Conservation (phyloP, 1,284 basidiomycete genomes). For the Gomphus sp. region DNA sequence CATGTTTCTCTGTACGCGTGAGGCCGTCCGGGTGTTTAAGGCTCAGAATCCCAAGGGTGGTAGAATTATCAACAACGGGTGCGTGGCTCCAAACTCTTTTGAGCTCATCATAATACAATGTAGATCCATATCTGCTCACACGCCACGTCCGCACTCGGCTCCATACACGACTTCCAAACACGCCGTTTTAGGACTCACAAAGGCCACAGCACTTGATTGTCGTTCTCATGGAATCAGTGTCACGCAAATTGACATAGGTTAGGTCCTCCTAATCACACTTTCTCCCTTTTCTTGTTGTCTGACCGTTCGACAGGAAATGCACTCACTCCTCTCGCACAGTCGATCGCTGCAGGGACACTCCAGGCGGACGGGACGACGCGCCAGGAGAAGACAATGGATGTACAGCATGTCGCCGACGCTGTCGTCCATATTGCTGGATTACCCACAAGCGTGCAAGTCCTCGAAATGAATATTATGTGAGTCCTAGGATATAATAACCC, state of each 20-base stretch:
- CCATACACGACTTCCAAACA: constrained; percentile 76
- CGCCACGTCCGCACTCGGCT: constrained; percentile 57
- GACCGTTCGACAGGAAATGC: constrained; percentile 48
- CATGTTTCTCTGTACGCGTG: constrained; percentile 68
- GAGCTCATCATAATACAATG: not conserved
- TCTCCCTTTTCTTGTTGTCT: not conserved
- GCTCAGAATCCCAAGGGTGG: constrained; percentile 64
- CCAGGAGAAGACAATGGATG: constrained; percentile 59
- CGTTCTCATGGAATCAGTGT: constrained; percentile 63
- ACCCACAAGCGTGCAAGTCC: constrained; percentile 59
- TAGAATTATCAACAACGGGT: constrained; percentile 16
- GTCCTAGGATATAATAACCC: constrained; percentile 19
- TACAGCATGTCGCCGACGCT: constrained; percentile 59
- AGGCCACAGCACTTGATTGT: constrained; percentile 68
- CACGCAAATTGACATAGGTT: constrained; percentile 70
- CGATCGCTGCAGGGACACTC: constrained; percentile 35
- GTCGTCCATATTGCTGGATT: constrained; percentile 64
- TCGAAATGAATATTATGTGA: constrained; percentile 68
- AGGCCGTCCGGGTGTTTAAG: constrained; percentile 70
- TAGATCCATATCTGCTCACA: constrained; percentile 62
- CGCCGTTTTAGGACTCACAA: constrained; percentile 68
- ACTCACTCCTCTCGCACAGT: constrained; percentile 43
- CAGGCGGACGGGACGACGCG: constrained; percentile 60
- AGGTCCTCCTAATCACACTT: not conserved
- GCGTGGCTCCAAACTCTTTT: not conserved